Evolutionary conservation across 1,139 yeast genomes (phyloP), one percentile per base, ranked within the genome.

Genomic region (Lodderomyces metapsilosis): DNA sequence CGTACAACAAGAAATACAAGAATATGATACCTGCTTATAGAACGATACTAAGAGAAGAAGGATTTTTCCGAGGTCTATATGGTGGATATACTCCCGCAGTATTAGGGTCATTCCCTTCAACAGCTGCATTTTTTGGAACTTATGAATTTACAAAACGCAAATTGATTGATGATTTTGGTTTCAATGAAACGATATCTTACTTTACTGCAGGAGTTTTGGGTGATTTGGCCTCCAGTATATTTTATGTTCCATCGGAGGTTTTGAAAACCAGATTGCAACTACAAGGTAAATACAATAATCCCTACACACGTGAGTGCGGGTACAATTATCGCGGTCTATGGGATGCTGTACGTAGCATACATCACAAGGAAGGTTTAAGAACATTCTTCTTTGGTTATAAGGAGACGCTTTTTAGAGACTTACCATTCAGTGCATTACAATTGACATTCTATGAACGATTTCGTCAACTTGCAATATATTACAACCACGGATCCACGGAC

Each of bases 181-280:
- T 85, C 8, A 87, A 89, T 52, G 96, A 89, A 46, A 87, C 96
- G 0, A 51, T 84, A 13, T 72, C 95, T 4, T 94, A 88, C 58
- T 72, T 92, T 44, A 67, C 82, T 2, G 92, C 96, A 0, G 98
- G 98, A 0, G 82, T 92, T 37, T 56, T 91, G 18, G 98, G 98
- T 20, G 98, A 92, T 61, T 72, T 92, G 44, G 92, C 88, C 2
- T 85, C 95, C 24, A 85, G 95, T 56, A 66, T 92, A n/a, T 83
- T 88, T 36, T 92, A 92, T 54, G 98, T 92, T n/a, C 98, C 98
- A 2, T 82, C 92, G 25, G 98, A 92, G 59, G 98, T 92, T n/a
- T 66, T 92, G 44, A 92, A 94, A 61, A 89, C 98, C 6, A 73
- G 98, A 53, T 65, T 92, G 38, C 98, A 92, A 64, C 68, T 92